Percentiles rank a stretch among this genome's conserved stretches.
Evolutionary conservation across 352 stramenopile genomes (phyloP).

Genomic region (Pythium scleroteichum): DNA sequence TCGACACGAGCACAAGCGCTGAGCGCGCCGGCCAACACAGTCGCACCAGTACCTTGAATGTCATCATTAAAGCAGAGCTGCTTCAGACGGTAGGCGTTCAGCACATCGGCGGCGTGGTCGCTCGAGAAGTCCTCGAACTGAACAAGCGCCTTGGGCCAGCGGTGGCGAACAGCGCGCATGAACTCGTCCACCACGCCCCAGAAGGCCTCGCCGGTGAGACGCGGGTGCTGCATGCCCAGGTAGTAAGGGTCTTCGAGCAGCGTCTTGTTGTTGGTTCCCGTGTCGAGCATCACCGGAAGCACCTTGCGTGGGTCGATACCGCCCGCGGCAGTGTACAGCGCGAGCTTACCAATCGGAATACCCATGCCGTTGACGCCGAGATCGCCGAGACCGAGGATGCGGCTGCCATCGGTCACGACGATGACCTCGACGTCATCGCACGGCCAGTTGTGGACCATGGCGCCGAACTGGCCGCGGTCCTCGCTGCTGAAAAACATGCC

Average conservation of each 20-base stretch:
- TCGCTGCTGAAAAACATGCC: conserved; percentile 96
- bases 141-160: conserved; percentile 93
- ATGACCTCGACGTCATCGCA: conserved; percentile 97
- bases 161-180: conserved; percentile 77
- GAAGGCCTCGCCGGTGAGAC: conserved; percentile 91
- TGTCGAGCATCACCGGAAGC: conserved; percentile 95
- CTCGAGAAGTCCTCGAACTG: conserved; percentile 98
- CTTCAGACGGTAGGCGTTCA: conserved; percentile 95
- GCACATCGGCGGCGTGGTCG: conserved; percentile 84
- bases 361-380: conserved; percentile 97
- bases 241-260: conserved; percentile 95
- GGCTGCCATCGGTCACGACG: conserved; percentile 96
- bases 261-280: conserved; percentile 95
- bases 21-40: conserved; percentile 89
- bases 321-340: conserved; percentile 94
- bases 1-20: conserved; percentile 72
- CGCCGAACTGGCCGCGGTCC: conserved; percentile 88
- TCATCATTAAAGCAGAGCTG: conserved; percentile 98
- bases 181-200: conserved; percentile 96
- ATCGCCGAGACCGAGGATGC: conserved; percentile 97
- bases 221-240: conserved; percentile 90
- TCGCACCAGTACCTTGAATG: conserved; percentile 97
- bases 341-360: conserved; percentile 97
- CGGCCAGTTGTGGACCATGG: conserved; percentile 96
- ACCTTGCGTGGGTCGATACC: conserved; percentile 94